Conservation (phyloP, 2,329 filamentous ascomycete genomes). For the Colletotrichum lini region DNA sequence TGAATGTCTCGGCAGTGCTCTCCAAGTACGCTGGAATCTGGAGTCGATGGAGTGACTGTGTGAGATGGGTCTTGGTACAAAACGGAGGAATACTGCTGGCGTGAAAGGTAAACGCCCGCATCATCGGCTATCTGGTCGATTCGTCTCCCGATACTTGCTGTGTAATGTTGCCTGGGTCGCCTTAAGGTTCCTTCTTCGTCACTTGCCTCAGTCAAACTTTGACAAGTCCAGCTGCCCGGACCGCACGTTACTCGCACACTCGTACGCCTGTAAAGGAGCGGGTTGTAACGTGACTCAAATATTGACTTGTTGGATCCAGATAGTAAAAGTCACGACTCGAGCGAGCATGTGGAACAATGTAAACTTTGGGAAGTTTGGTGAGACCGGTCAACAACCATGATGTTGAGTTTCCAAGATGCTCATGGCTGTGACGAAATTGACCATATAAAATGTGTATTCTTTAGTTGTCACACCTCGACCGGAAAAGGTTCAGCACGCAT, state of each 20-base stretch:
- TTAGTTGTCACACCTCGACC: not conserved
- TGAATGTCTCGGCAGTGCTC: not conserved
- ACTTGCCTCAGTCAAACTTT: not conserved
- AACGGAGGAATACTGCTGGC: too few species aligned
- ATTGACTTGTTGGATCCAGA: not conserved
- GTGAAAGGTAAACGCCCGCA: not conserved
- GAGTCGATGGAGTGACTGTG: not conserved
- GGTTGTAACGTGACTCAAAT: slow-evolving; percentile 15
- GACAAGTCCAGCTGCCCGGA: not conserved
- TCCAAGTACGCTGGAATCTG: not conserved
- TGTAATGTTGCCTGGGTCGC: not conserved
- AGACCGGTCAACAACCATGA: not conserved
- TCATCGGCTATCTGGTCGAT: not conserved
- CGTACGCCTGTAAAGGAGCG: not conserved
- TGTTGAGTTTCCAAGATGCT: not conserved
- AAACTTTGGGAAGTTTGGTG: not conserved
- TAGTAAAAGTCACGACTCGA: not conserved
- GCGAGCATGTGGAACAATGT: not conserved
- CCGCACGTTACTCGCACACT: slow-evolving; percentile 7
- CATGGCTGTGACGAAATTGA: not conserved
- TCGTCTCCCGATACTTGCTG: not conserved
- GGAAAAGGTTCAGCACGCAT: not conserved
- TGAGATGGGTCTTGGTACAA: not conserved
- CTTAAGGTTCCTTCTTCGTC: not conserved
- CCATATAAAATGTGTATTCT: not conserved